Conservation (phyloP, 768 basidiomycete species). For the Lanmaoa rubissima region DNA sequence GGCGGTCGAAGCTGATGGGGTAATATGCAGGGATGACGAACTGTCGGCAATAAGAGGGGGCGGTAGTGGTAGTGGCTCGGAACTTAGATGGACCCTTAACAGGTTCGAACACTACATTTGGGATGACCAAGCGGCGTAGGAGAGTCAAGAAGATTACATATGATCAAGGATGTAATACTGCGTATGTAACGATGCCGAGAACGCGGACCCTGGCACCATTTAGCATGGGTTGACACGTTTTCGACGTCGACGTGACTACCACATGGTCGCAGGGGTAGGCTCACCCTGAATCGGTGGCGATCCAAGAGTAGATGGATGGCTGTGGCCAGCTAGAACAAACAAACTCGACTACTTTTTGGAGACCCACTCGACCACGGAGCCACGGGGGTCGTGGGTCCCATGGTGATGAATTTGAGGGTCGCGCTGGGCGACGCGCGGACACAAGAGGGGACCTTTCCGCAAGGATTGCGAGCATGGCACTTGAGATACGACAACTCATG, state of each 20-base stretch:
- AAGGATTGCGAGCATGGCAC: conserved; percentile 3
- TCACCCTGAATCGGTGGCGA: conserved; percentile 25
- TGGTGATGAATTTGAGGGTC: conserved; percentile 23
- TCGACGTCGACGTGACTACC: conserved; percentile 24
- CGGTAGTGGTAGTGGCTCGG: conserved; percentile 48
- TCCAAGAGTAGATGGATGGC: conserved; percentile 5
- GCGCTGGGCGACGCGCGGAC: conserved; percentile 7
- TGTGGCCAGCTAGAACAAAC: conserved; percentile 1
- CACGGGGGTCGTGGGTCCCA: conserved; percentile 19
- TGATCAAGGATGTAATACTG: conserved; percentile 6
- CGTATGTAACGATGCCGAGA: conserved; percentile 12
- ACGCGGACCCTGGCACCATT: conserved; percentile 2
- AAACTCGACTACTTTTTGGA: not conserved
- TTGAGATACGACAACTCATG: conserved; percentile 5
- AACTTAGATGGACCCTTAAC: conserved; percentile 75
- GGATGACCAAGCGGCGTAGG: conserved; percentile 55
- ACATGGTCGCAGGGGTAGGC: not conserved
- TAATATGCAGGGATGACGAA: conserved; percentile 75
- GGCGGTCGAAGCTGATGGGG: conserved; percentile 67
- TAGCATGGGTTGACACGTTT: conserved; percentile 21
- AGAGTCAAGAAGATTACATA: conserved; percentile 1
- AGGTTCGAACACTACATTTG: conserved; percentile 64
- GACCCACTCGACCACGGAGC: conserved; percentile 11
- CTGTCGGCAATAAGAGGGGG: conserved; percentile 36
- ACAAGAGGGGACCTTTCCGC: not conserved